Percentiles rank a stretch among this genome's conserved stretches.
Evolutionary conservation across 805 yeast species (phyloP).

Genomic region (Myxozyma mucilagina): DNA sequence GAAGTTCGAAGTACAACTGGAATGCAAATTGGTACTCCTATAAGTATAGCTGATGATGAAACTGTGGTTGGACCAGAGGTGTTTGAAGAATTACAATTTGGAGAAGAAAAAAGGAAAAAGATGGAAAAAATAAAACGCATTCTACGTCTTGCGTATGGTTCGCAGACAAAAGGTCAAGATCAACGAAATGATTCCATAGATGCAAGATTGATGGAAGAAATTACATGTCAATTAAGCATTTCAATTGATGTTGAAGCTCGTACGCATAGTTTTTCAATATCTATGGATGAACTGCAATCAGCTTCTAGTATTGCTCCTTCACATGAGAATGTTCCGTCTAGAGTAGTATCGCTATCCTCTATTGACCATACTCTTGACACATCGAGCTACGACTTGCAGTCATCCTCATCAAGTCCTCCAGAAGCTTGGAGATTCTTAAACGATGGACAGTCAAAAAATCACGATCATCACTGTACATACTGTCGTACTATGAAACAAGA

Average conservation of each 20-base stretch:
- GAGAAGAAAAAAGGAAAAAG: constrained; percentile 2
- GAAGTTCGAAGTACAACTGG: neutral
- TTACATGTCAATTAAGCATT: neutral
- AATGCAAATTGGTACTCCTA: neutral
- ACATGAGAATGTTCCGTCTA: too few relatives aligned
- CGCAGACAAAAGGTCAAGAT: neutral
- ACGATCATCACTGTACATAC: constrained; percentile 1
- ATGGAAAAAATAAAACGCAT: neutral
- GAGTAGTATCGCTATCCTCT: too few relatives aligned
- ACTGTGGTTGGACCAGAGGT: neutral
- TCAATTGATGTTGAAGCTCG: too few relatives aligned
- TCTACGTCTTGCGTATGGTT: neutral
- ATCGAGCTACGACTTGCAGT: neutral
- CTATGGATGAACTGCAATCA: too few relatives aligned
- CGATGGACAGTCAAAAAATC: constrained; percentile 1
- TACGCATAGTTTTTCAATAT: too few relatives aligned
- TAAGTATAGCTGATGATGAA: neutral
- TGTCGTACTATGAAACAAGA: constrained; percentile 5
- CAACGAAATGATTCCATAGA: neutral
- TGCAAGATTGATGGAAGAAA: neutral
- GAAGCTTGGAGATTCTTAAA: constrained; percentile 3
- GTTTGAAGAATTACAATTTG: constrained; percentile 1
- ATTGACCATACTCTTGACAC: too few relatives aligned
- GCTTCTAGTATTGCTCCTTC: too few relatives aligned
- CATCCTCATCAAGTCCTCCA: neutral